These are phyloP conservation scores for Scolecobasidium constrictum DNA, from an alignment of 2,329 filamentous ascomycete species.

Conservation along the genomic window DNA sequence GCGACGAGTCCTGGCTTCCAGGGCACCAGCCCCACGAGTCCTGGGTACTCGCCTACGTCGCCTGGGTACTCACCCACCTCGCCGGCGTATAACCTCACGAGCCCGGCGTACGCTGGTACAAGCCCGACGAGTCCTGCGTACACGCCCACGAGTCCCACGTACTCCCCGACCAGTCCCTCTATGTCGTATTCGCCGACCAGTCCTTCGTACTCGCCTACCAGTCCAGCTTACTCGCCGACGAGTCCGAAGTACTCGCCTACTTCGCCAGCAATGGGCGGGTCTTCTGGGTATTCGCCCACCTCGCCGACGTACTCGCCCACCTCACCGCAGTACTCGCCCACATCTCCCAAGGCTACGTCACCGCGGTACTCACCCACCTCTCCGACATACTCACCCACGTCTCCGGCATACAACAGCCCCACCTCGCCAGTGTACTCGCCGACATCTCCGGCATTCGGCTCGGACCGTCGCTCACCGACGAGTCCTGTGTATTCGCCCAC, in stretches of 20 bases:
- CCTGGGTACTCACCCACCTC: slow-evolving; percentile 37
- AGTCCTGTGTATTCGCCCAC: slow-evolving; percentile 44
- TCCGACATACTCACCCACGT: slow-evolving; percentile 42
- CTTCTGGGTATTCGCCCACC: slow-evolving; percentile 32
- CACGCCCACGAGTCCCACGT: slow-evolving; percentile 49
- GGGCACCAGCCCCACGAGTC: slow-evolving; percentile 26
- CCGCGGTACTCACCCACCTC: slow-evolving; percentile 35
- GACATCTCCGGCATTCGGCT: slow-evolving; percentile 20
- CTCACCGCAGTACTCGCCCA: slow-evolving; percentile 48
- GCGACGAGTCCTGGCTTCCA: slow-evolving; percentile 28
- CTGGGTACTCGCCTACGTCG: slow-evolving; percentile 62
- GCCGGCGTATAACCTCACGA: slow-evolving; percentile 41
- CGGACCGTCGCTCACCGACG: slow-evolving; percentile 42
- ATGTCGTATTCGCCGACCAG: slow-evolving; percentile 31
- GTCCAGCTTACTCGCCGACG: slow-evolving; percentile 61
- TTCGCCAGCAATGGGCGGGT: slow-evolving; percentile 21
- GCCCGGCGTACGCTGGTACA: slow-evolving; percentile 38
- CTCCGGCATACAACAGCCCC: slow-evolving; percentile 17
- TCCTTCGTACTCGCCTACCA: slow-evolving; percentile 47
- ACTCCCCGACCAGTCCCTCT: slow-evolving; percentile 56
- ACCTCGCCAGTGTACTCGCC: slow-evolving; percentile 32
- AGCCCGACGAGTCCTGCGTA: slow-evolving; percentile 44
- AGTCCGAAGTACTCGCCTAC: slow-evolving; percentile 36
- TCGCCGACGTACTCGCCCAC: slow-evolving; percentile 65
- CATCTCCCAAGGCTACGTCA: slow-evolving; percentile 40